phyloP scores from a whole-genome alignment of 1,284 basidiomycete species.

The Vanrija pseudolonga region DNA sequence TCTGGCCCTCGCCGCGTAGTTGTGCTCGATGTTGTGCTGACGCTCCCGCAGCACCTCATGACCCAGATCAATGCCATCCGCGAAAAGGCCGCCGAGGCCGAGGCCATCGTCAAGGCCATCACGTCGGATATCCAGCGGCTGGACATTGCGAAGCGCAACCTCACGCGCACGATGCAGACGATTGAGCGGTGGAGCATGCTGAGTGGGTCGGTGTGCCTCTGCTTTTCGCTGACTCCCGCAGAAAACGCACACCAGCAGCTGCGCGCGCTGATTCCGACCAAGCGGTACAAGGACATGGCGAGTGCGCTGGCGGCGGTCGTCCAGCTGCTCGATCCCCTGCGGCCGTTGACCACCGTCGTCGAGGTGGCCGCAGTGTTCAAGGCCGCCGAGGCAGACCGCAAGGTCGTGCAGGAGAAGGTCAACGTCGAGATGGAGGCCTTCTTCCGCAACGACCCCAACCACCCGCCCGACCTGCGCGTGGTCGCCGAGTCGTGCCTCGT shows the following conservation, averaged over 20 bases:
- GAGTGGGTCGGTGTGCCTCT: slow-evolving; percentile 56
- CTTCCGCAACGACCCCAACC: slow-evolving; percentile 71
- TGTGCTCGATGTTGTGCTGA: too few species aligned
- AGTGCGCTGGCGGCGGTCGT: slow-evolving; percentile 83
- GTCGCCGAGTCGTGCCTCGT: slow-evolving; percentile 76
- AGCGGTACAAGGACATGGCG: slow-evolving; percentile 76
- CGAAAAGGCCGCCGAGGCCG: slow-evolving; percentile 92
- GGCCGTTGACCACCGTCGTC: slow-evolving; percentile 67
- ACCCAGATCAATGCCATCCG: slow-evolving; percentile 90
- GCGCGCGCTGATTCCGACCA: slow-evolving; percentile 70
- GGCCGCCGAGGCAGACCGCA: slow-evolving; percentile 73
- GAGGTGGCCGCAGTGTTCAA: slow-evolving; percentile 72
- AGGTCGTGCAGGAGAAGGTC: slow-evolving; percentile 67
- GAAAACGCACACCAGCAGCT: slow-evolving; percentile 79
- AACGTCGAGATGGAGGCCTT: slow-evolving; percentile 86
- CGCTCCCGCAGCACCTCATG: slow-evolving; percentile 67
- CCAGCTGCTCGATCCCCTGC: slow-evolving; percentile 73
- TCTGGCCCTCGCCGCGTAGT: too few species aligned
- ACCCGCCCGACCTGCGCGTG: slow-evolving; percentile 60
- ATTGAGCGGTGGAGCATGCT: slow-evolving; percentile 91
- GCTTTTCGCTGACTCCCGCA: slow-evolving; percentile 38
- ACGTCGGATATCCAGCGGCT: slow-evolving; percentile 95
- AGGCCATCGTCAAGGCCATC: slow-evolving; percentile 90
- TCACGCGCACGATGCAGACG: slow-evolving; percentile 82
- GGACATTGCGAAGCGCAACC: slow-evolving; percentile 90